These are phyloP conservation scores for Calonectria henricotiae DNA, from an alignment of 2,329 filamentous ascomycete species.

Conservation along the genomic window DNA sequence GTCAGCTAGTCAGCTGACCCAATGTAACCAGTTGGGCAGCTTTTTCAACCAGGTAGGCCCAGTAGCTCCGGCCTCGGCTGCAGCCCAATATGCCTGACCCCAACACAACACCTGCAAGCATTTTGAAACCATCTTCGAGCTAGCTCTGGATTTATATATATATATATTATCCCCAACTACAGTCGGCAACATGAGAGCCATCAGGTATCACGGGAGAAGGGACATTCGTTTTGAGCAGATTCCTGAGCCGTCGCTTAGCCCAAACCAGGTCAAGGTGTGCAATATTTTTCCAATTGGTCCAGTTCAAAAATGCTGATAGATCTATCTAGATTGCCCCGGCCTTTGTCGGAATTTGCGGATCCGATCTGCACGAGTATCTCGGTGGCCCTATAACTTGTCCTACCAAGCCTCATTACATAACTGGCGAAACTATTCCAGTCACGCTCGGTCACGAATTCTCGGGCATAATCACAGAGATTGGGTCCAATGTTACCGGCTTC, in stretches of 20 bases:
- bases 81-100: too few relatives aligned
- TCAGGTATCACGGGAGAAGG: conserved; percentile 70
- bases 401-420: not conserved
- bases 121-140: not conserved
- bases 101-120: not conserved
- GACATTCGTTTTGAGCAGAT: conserved; percentile 71
- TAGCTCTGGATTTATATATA: not conserved
- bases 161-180: too few relatives aligned
- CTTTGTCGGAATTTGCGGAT: conserved; percentile 51
- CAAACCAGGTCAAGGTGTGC: conserved; percentile 65
- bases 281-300: conserved; percentile 60
- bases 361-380: conserved; percentile 17
- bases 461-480: not conserved
- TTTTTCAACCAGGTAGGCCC: too few relatives aligned
- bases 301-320: conserved; percentile 56
- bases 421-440: not conserved
- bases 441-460: conserved; percentile 11
- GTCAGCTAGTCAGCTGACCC: too few relatives aligned
- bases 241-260: conserved; percentile 63
- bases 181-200: conserved; percentile 65
- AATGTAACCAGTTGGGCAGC: too few relatives aligned
- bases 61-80: too few relatives aligned
- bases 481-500: not conserved
- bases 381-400: conserved; percentile 1
- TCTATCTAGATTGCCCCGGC: conserved; percentile 1